phyloP scores from a whole-genome alignment of 2,329 filamentous ascomycete genomes.

The Fusarium illudens region DNA sequence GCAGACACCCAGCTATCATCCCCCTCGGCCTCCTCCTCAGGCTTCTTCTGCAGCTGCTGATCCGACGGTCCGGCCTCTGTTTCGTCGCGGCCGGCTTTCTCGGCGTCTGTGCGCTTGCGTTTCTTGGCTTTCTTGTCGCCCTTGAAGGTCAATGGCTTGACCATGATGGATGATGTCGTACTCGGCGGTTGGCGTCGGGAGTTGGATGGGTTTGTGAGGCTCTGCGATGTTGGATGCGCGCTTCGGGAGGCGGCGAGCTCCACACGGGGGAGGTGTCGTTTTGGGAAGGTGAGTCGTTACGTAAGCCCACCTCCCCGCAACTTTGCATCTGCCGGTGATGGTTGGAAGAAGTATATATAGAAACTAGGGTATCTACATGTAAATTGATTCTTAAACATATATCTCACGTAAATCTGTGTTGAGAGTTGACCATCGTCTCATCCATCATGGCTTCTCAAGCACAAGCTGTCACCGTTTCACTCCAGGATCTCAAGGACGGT shows the following conservation, averaged over 20 bases:
- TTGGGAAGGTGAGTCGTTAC: slow-evolving; percentile 35
- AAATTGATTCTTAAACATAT: not conserved
- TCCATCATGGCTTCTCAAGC: slow-evolving; percentile 57
- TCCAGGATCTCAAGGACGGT: slow-evolving; percentile 69
- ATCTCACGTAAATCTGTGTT: not conserved
- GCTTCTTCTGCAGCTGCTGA: slow-evolving; percentile 36
- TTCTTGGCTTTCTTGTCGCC: slow-evolving; percentile 97
- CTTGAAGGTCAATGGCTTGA: slow-evolving; percentile 93
- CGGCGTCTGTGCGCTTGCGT: slow-evolving; percentile 74
- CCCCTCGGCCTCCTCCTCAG: slow-evolving; percentile 54
- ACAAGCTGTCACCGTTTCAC: slow-evolving; percentile 67
- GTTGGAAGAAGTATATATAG: not conserved
- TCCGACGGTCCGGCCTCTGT: slow-evolving; percentile 7
- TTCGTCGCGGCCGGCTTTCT: slow-evolving; percentile 49
- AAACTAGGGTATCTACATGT: not conserved
- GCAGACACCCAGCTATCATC: slow-evolving; percentile 95
- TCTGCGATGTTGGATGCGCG: slow-evolving; percentile 4
- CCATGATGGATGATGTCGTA: slow-evolving; percentile 63
- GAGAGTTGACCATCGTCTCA: not conserved
- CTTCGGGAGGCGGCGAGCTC: slow-evolving; percentile 48
- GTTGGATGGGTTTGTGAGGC: slow-evolving; percentile 4
- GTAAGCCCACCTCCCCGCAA: slow-evolving; percentile 37
- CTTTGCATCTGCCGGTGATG: slow-evolving; percentile 5
- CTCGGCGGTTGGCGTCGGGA: slow-evolving; percentile 5
- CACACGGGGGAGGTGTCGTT: slow-evolving; percentile 27